phyloP scores from a whole-genome alignment of 352 stramenopile genomes.

The Pythium dissotocum region DNA sequence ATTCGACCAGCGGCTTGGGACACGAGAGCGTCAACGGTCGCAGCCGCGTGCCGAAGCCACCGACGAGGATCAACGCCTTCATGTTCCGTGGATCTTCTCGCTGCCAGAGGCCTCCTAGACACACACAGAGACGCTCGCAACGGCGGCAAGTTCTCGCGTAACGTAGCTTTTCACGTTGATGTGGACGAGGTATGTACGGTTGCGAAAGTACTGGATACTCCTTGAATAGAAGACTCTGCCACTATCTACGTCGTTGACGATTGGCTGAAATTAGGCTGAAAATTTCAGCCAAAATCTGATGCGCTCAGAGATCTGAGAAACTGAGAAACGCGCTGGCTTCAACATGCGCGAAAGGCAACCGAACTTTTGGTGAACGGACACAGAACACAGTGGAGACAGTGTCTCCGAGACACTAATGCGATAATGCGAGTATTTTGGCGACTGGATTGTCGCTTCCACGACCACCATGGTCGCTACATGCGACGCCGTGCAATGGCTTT shows the following conservation, averaged over 20 bases:
- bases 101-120: not conserved
- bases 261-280: slow-evolving; percentile 13
- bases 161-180: slow-evolving; percentile 3
- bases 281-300: slow-evolving; percentile 1
- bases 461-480: not conserved
- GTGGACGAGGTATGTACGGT: not conserved
- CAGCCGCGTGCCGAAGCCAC: slow-evolving; percentile 89
- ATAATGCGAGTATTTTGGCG: not conserved
- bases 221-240: slow-evolving; percentile 17
- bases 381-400: slow-evolving; percentile 1
- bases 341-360: not conserved
- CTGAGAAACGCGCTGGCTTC: not conserved
- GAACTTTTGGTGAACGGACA: not conserved
- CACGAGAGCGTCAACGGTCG: slow-evolving; percentile 89
- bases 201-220: slow-evolving; percentile 1
- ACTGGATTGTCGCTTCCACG: not conserved
- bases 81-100: slow-evolving; percentile 32
- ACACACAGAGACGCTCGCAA: not conserved
- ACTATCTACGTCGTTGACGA: not conserved
- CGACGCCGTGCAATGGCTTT: not conserved
- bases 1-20: slow-evolving; percentile 90
- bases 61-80: slow-evolving; percentile 91
- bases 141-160: too few relatives aligned
- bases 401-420: not conserved
- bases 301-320: not conserved